These are phyloP conservation scores for Bromus sterilis DNA, from an alignment of 176 grass and related monocot species.

Conservation along the genomic window DNA sequence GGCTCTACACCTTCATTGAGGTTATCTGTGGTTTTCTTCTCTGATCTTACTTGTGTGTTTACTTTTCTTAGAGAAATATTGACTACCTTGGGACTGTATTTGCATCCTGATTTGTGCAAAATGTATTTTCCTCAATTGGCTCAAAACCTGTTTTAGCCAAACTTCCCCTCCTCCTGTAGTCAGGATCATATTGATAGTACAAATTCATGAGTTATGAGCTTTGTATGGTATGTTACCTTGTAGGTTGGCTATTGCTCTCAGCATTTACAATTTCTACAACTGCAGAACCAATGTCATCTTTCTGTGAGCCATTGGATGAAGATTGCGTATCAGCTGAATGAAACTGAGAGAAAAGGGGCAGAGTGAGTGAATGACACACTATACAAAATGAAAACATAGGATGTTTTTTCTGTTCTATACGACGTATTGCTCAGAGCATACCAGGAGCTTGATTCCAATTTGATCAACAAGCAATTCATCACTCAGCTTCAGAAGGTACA, in stretches of 20 bases:
- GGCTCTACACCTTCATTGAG: neutral
- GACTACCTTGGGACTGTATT: neutral
- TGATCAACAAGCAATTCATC: constrained; percentile 77
- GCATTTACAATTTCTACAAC: constrained; percentile 55
- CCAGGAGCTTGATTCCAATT: constrained; percentile 72
- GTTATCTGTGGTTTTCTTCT: neutral
- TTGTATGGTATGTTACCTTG: constrained; percentile 47
- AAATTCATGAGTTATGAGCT: neutral
- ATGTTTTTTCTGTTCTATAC: constrained; percentile 3
- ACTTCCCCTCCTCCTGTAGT: neutral
- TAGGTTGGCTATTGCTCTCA: constrained; percentile 46
- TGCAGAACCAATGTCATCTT: constrained; percentile 56
- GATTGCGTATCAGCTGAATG: constrained; percentile 30
- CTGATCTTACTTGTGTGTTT: neutral
- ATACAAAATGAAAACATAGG: neutral
- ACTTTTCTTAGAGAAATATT: neutral
- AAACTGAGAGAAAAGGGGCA: constrained; percentile 41
- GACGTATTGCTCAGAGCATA: constrained; percentile 30
- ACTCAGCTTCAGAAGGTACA: constrained; percentile 88
- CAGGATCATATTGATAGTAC: neutral
- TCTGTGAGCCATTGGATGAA: constrained; percentile 34
- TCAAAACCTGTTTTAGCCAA: neutral
- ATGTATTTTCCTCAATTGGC: neutral
- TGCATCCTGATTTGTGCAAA: neutral
- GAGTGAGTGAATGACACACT: neutral